Base-by-base conservation (phyloP, 257 asterid genomes). In the Marsdenia floribunda region DNA sequence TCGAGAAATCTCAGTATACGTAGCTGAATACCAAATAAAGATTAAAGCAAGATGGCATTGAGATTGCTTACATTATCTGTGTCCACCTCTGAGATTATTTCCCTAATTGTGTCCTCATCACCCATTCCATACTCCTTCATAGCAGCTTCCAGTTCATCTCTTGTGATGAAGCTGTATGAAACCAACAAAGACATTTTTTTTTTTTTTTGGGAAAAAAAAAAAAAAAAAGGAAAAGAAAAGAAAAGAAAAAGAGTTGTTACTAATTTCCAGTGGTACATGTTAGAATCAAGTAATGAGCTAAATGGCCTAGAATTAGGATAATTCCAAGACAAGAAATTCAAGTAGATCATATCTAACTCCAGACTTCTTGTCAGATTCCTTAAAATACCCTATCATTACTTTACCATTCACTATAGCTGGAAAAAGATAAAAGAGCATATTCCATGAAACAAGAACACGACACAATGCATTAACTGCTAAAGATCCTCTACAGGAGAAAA, bases 51-150 rank as follows among this genome's bases (percentile, higher is more conserved):
- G 58, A 6, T 2, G 52, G 40, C 61, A 73, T 2, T 24, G 15
- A 75, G 71, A n/a, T 35, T 64, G 81, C 97, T 87, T 82, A 92
- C 96, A 76, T 92, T 92, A 80, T 92, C 97, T 9, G 95, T 87
- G 75, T 92, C 97, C 72, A 90, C 97, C 83, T 92, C 97, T 6
- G 96, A 81, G 68, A 92, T 92, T 38, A 90, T 91, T 73, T 91
- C 97, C 81, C 82, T 86, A 61, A 91, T 91, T 71, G 93, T 87
- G 73, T 83, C 87, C 49, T 86, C 97, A 50, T 88, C 95, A 15
- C 96, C 96, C 93, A 91, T 87, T 64, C 91, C 95, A 57, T 91
- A 91, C 76, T 91, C 96, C 84, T 77, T 91, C 97, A 91, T 91
- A 7, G 97, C 93, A 61, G 80, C 81, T 82, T 92, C 88, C 77